Evolutionary conservation across 129 eudicot species (phyloP), one percentile per base, ranked within the genome.

Genomic region (Lactuca sativa): DNA sequence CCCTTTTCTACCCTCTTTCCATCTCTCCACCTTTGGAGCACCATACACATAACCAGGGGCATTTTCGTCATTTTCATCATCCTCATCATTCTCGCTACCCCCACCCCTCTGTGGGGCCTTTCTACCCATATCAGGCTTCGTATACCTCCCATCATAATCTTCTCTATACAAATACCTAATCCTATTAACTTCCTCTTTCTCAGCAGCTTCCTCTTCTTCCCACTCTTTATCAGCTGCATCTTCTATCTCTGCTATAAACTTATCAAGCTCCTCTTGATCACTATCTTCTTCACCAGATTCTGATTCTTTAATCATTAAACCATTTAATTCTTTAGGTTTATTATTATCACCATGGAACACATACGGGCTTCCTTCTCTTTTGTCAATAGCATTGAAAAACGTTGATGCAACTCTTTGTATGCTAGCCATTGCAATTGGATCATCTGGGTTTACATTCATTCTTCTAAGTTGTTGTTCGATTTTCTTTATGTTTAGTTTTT

Each of bases 241-340:
- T 85, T 95, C 97, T 16, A 95, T 90, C 70, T 95, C 97, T 6
- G 97, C 90, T 67, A 95, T 95, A 80, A 95, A 95, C 15, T 84
- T 83, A 64, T 90, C 99, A 52, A 95, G 99, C 73, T 95, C 99
- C 81, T 95, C 99, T 62, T 95, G 97, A 61, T 95, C 99, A 80
- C 99, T 95, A 51, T 93, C 97, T 21, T 84, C 97, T 21, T 84
- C 97, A 13, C 66, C 82, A 25, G 84, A 71, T 53, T 82, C 83
- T 8, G 83, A 62, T 47, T 54, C 82, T 8, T 67, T 67, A 7
- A 78, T 56, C 72, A 56, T 64, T 57, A 56, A 62, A 11, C 79
- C 31, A 5, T 56, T 77, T 2, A 63, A 64, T 9, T 78, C 30
- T 6, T 48, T 78, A 0, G 65, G 4, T 34, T 57, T 67, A 21